Conservation (phyloP, 306 rosid species). For the Astragalus membranaceus region DNA sequence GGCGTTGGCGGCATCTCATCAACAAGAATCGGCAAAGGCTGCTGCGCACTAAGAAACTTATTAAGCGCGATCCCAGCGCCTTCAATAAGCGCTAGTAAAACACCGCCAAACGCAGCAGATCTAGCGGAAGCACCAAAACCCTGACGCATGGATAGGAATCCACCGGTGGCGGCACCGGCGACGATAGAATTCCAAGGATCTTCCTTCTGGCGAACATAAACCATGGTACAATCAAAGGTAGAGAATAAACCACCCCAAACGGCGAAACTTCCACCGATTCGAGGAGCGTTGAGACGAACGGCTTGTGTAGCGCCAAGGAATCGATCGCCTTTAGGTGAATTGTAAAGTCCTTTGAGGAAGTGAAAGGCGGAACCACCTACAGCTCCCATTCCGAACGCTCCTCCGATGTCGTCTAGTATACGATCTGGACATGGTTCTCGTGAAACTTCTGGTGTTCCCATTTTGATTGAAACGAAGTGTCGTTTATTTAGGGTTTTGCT, state of each 20-base stretch:
- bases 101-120: conserved; percentile 58
- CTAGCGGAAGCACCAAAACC: conserved; percentile 52
- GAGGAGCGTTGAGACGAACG: conserved; percentile 64
- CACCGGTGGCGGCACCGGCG: conserved; percentile 79
- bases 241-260: conserved; percentile 81
- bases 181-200: conserved; percentile 86
- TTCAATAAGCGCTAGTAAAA: conserved; percentile 57
- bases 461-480: not conserved
- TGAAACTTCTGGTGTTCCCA: conserved; percentile 72
- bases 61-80: conserved; percentile 75
- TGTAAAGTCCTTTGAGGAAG: conserved; percentile 62
- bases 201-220: conserved; percentile 66
- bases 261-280: conserved; percentile 73
- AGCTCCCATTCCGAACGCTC: conserved; percentile 79
- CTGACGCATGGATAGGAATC: conserved; percentile 72
- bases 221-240: conserved; percentile 66
- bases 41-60: conserved; percentile 46
- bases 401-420: conserved; percentile 67
- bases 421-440: conserved; percentile 84
- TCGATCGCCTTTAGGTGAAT: conserved; percentile 56
- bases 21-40: conserved; percentile 39
- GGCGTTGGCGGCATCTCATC: conserved; percentile 30
- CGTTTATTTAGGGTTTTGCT: not conserved
- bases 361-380: conserved; percentile 75
- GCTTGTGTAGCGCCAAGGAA: conserved; percentile 58